Percentiles rank a stretch among this genome's conserved stretches.
These are phyloP conservation scores for Heterobasidion occidentale DNA, from an alignment of 1,284 basidiomycete genomes.

Conservation along the genomic window DNA sequence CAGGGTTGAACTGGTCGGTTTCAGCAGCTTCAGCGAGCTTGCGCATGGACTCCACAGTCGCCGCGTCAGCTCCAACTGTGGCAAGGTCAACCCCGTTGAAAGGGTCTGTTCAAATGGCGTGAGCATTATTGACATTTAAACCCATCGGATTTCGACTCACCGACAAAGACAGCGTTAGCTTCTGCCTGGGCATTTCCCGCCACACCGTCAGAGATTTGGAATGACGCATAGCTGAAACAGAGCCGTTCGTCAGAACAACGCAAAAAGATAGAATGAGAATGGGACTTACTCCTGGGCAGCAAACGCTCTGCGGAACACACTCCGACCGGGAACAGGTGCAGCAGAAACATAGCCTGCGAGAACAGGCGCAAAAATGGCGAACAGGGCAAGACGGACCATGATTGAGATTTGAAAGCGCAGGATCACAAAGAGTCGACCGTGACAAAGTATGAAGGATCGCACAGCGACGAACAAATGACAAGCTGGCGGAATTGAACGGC, in stretches of 20 bases:
- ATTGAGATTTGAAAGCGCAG: neutral
- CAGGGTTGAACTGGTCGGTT: slow-evolving; percentile 34
- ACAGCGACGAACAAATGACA: too few relatives aligned
- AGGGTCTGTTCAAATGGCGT: slow-evolving; percentile 17
- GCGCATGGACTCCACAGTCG: slow-evolving; percentile 35
- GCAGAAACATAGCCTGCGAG: neutral
- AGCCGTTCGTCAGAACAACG: neutral
- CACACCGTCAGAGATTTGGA: slow-evolving; percentile 38
- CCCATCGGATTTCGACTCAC: slow-evolving; percentile 5
- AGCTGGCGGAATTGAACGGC: too few relatives aligned
- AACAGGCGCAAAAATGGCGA: neutral
- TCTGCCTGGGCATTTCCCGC: slow-evolving; percentile 32
- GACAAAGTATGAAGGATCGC: too few relatives aligned
- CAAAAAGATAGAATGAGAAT: neutral
- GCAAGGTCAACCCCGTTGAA: slow-evolving; percentile 30
- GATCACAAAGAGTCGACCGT: too few relatives aligned
- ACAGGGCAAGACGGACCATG: neutral
- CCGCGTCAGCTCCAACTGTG: slow-evolving; percentile 17
- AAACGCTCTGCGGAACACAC: neutral
- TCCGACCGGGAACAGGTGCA: neutral
- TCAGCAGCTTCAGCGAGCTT: slow-evolving; percentile 36
- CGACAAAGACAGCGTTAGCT: slow-evolving; percentile 34
- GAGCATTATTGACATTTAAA: neutral
- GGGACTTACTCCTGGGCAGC: neutral
- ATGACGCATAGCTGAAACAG: slow-evolving; percentile 28